Evolutionary conservation across 176 grass and related monocot genomes (phyloP).

Genomic region (Triticum aestivum): DNA sequence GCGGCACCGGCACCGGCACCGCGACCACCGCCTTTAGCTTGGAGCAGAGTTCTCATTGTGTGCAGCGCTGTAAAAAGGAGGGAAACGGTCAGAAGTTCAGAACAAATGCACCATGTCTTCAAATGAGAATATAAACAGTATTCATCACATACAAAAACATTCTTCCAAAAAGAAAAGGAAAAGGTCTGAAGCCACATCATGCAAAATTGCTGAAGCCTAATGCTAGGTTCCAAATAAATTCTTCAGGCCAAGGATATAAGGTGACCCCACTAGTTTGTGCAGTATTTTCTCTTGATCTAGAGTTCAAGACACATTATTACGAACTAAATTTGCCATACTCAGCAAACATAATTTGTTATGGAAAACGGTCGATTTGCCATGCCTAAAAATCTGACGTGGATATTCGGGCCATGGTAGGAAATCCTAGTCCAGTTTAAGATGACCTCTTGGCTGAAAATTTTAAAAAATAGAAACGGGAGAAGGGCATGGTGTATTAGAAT

Average conservation of each 20-base stretch:
- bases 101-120: background rate
- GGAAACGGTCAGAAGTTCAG: background rate
- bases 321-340: no score
- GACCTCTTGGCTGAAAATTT: background rate
- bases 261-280: background rate
- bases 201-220: no score
- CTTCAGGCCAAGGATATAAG: background rate
- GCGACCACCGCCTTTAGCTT: background rate
- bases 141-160: background rate
- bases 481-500: background rate
- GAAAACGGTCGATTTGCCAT: no score
- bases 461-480: background rate
- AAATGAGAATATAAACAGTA: no score
- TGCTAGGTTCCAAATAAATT: background rate
- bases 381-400: no score
- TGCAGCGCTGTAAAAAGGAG: slow-evolving; percentile 18
- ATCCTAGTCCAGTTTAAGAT: background rate
- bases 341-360: no score
- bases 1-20: background rate
- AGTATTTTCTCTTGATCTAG: background rate
- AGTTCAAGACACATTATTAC: background rate
- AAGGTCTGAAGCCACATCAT: background rate
- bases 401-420: background rate
- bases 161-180: background rate
- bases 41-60: slow-evolving; percentile 44